Conservation (phyloP, 1,284 basidiomycete species). For the Malassezia furfur region DNA sequence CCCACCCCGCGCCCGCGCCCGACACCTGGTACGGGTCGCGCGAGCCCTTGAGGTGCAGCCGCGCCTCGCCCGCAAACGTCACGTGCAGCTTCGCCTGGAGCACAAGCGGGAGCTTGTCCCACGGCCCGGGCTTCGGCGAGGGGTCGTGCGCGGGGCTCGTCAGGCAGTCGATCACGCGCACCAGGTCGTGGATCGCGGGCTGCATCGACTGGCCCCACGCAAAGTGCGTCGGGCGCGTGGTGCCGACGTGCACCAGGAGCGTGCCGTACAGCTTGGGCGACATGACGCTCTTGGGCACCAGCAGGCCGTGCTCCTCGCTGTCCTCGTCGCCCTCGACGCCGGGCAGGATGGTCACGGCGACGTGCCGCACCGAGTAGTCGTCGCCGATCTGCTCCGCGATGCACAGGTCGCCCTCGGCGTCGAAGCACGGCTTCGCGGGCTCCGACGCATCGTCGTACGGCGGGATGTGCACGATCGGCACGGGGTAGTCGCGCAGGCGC, state of each 20-base stretch:
- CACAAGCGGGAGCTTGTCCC: conserved; percentile 65
- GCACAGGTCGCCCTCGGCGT: conserved; percentile 70
- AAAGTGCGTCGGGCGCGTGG: conserved; percentile 63
- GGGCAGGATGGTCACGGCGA: conserved; percentile 38
- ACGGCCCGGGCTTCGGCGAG: conserved; percentile 82
- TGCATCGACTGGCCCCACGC: conserved; percentile 85
- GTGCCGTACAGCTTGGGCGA: conserved; percentile 84
- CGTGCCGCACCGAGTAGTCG: conserved; percentile 51
- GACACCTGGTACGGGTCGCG: conserved; percentile 69
- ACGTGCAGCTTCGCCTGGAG: conserved; percentile 74
- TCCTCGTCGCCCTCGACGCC: conserved; percentile 49
- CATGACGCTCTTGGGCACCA: conserved; percentile 85
- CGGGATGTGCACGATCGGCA: conserved; percentile 53
- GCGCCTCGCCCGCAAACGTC: conserved; percentile 62
- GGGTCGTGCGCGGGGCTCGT: conserved; percentile 71
- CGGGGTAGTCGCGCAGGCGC: conserved; percentile 64
- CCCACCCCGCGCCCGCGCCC: conserved; percentile 78
- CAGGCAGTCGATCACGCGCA: conserved; percentile 71
- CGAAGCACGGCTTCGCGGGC: conserved; percentile 51
- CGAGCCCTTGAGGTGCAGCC: conserved; percentile 61
- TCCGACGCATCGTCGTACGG: conserved; percentile 16
- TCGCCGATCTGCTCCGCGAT: conserved; percentile 80
- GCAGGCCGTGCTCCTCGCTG: conserved; percentile 57
- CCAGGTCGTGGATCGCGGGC: conserved; percentile 76
- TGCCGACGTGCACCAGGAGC: conserved; percentile 57